Conservation (phyloP, 1,139 yeast species). For the Debaryomycetaceae sp. region DNA sequence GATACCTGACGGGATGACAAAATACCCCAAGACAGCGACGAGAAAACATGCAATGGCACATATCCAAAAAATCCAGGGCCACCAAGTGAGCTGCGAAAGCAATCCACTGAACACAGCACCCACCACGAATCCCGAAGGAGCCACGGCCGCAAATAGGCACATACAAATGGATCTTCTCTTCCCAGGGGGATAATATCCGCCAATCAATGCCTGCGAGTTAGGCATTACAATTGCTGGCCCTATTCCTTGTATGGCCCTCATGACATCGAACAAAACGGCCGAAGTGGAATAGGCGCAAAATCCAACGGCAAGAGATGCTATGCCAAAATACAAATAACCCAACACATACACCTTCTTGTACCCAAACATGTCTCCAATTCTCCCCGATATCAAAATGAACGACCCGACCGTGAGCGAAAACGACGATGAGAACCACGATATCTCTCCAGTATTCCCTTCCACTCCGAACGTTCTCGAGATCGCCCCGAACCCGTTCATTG, state of each 20-base stretch:
- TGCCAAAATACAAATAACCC: conserved; percentile 46
- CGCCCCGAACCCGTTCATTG: conserved; percentile 33
- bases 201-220: conserved; percentile 53
- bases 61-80: conserved; percentile 59
- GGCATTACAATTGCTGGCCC: conserved; percentile 60
- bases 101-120: conserved; percentile 49
- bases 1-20: conserved; percentile 41
- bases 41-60: conserved; percentile 34
- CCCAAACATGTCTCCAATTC: conserved; percentile 63
- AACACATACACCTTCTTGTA: conserved; percentile 45
- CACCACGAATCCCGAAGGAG: conserved; percentile 54
- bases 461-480: conserved; percentile 39
- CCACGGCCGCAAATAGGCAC: conserved; percentile 54
- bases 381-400: conserved; percentile 57
- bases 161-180: conserved; percentile 37
- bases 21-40: conserved; percentile 26
- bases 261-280: conserved; percentile 40
- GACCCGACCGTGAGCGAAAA: conserved; percentile 61
- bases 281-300: conserved; percentile 41
- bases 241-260: conserved; percentile 58
- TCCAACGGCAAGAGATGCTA: conserved; percentile 53
- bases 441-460: conserved; percentile 35
- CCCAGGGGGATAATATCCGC: conserved; percentile 48
- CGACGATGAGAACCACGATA: conserved; percentile 60
- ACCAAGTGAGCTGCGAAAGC: conserved; percentile 40